Evolutionary conservation across 345 rosid genomes (phyloP).

Genomic region (Iberis pinnata): DNA sequence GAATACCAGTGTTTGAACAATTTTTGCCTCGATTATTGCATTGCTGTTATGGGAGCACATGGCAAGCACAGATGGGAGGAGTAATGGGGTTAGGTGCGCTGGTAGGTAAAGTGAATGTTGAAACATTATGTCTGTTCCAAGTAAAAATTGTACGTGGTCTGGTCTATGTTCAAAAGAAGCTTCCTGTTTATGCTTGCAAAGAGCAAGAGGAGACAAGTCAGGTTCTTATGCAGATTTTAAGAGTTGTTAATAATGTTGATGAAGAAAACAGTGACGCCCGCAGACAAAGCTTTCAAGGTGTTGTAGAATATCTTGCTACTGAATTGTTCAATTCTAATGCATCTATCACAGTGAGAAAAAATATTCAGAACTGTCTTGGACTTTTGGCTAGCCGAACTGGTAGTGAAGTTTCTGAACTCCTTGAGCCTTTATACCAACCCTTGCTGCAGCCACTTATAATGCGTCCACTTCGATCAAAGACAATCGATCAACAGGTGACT

Average conservation of each 20-base stretch:
- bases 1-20: conserved; percentile 91
- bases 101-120: conserved; percentile 95
- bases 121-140: conserved; percentile 75
- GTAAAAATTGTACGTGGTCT: conserved; percentile 75
- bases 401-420: conserved; percentile 93
- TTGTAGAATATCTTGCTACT: conserved; percentile 80
- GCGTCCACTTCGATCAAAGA: conserved; percentile 80
- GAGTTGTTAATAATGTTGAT: conserved; percentile 91
- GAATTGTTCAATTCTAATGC: conserved; percentile 88
- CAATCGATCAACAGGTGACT: conserved; percentile 93
- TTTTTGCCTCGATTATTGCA: conserved; percentile 92
- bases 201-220: conserved; percentile 97
- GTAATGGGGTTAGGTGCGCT: conserved; percentile 93
- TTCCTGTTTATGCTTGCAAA: conserved; percentile 83
- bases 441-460: conserved; percentile 80
- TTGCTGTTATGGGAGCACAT: conserved; percentile 90
- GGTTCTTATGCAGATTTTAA: conserved; percentile 94
- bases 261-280: conserved; percentile 89
- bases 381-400: conserved; percentile 97
- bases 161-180: conserved; percentile 83
- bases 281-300: conserved; percentile 84
- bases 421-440: conserved; percentile 82
- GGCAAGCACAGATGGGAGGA: conserved; percentile 99
- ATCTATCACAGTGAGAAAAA: conserved; percentile 76
- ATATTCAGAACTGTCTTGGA: conserved; percentile 89